A percentile compares a stretch with the other conserved stretches of the same genome.
Conservation (phyloP, 371 early-diverging fungal species). For the Smittium culicis region DNA sequence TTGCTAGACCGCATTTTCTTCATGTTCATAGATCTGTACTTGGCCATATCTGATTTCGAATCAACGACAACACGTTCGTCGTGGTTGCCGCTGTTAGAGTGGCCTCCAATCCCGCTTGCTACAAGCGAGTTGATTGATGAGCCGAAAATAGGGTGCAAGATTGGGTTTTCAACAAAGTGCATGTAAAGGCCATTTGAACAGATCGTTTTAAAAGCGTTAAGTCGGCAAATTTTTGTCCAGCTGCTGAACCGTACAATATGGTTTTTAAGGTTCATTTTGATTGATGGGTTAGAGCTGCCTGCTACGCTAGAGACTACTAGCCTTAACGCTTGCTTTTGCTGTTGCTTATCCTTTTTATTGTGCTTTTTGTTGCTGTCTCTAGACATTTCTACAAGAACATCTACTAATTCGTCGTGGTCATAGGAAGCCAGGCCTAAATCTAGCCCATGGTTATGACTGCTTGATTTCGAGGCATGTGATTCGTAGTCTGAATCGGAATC, state of each 20-base stretch:
- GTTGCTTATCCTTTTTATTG: slow-evolving; percentile 43
- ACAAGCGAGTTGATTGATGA: slow-evolving; percentile 16
- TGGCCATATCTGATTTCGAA: slow-evolving; percentile 25
- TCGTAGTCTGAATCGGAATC: background rate
- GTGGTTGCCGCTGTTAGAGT: background rate
- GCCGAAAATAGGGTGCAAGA: slow-evolving; percentile 36
- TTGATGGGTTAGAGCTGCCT: slow-evolving; percentile 33
- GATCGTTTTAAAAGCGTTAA: slow-evolving; percentile 29
- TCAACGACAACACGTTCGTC: slow-evolving; percentile 19
- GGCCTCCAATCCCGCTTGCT: background rate
- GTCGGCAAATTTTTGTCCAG: slow-evolving; percentile 36
- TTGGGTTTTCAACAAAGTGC: slow-evolving; percentile 36
- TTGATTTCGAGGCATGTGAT: too few species aligned
- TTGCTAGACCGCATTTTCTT: slow-evolving; percentile 14
- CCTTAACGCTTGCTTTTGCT: slow-evolving; percentile 51
- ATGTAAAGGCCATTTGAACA: slow-evolving; percentile 33
- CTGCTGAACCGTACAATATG: slow-evolving; percentile 24
- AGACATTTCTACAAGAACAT: slow-evolving; percentile 38
- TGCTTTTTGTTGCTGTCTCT: slow-evolving; percentile 45
- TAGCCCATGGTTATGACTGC: too few species aligned
- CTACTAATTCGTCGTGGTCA: slow-evolving; percentile 40
- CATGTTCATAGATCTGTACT: slow-evolving; percentile 18
- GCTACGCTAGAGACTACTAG: slow-evolving; percentile 56
- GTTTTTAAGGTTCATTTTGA: slow-evolving; percentile 35
- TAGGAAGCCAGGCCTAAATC: slow-evolving; percentile 11